These are phyloP conservation scores for Abortiporus biennis DNA, from an alignment of 1,284 basidiomycete genomes.

Conservation along the genomic window DNA sequence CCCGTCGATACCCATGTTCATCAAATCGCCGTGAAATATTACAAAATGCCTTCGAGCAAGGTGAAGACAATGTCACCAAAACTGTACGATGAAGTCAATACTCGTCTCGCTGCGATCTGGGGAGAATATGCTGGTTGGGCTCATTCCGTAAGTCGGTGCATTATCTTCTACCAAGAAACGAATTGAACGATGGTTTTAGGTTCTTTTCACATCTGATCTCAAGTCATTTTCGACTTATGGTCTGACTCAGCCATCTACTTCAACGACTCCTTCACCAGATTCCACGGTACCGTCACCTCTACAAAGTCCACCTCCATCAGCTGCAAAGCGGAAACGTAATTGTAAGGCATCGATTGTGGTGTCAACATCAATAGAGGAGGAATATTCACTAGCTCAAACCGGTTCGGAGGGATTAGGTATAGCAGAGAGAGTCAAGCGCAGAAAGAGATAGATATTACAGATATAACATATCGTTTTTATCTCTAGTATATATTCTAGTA, in stretches of 20 bases:
- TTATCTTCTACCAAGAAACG: background rate
- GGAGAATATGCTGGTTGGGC: conserved; percentile 89
- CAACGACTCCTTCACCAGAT: background rate
- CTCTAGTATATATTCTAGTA: no score
- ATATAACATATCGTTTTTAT: no score
- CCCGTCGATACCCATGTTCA: conserved; percentile 93
- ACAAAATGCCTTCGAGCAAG: conserved; percentile 51
- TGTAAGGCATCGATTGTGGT: background rate
- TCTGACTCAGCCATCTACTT: conserved; percentile 15
- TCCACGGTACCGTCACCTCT: background rate
- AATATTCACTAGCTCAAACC: no score
- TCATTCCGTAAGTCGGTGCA: conserved; percentile 75
- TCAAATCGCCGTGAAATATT: conserved; percentile 82
- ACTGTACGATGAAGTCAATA: conserved; percentile 73
- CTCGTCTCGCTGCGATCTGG: conserved; percentile 65
- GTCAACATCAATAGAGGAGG: background rate
- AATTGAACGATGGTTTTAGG: conserved; percentile 29
- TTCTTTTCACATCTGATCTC: conserved; percentile 51
- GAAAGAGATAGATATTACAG: no score
- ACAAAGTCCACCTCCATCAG: background rate
- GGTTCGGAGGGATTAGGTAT: no score
- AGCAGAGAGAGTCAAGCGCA: no score
- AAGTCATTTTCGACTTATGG: conserved; percentile 44
- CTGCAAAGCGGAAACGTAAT: conserved; percentile 1
- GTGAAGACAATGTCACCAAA: conserved; percentile 65